Evolutionary conservation across 1,284 basidiomycete genomes (phyloP).

Genomic region (Sporisorium sorghi): DNA sequence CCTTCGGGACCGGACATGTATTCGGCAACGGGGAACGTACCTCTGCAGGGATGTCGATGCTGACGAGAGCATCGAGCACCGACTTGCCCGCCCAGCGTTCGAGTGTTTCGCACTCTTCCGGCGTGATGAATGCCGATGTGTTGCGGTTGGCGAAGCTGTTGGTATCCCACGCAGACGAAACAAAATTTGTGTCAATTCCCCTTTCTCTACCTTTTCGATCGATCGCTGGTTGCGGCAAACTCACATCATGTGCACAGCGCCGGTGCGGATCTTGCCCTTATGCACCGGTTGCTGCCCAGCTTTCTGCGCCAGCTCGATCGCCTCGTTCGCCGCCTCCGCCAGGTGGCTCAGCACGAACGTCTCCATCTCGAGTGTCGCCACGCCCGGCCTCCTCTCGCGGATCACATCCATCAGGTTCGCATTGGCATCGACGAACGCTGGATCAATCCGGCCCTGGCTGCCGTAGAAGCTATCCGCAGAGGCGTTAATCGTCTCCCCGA

Average conservation of each 20-base stretch:
- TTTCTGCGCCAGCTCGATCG: constrained; percentile 28
- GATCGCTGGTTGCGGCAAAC: not conserved
- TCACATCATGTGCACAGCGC: constrained; percentile 81
- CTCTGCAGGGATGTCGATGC: constrained; percentile 50
- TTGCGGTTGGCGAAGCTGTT: constrained; percentile 77
- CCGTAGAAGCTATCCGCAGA: constrained; percentile 77
- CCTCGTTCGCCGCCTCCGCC: constrained; percentile 47
- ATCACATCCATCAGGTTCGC: constrained; percentile 76
- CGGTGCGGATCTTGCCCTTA: constrained; percentile 75
- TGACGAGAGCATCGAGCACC: constrained; percentile 73
- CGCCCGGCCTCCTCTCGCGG: constrained; percentile 47
- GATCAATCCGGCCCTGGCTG: constrained; percentile 81
- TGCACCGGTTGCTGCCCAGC: constrained; percentile 33
- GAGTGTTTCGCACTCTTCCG: constrained; percentile 76
- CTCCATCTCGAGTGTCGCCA: constrained; percentile 73
- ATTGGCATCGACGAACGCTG: constrained; percentile 81
- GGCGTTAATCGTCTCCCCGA: constrained; percentile 55
- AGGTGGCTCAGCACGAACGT: constrained; percentile 66
- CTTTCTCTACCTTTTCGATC: not conserved
- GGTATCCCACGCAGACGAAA: too few species aligned
- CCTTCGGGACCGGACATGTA: too few species aligned
- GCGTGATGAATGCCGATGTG: constrained; percentile 81
- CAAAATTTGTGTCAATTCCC: not conserved
- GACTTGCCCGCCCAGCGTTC: constrained; percentile 77
- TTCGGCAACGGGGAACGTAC: too few species aligned